phyloP scores from a whole-genome alignment of 495 filamentous ascomycete genomes.

The Paragyromitra xinjiangensis region DNA sequence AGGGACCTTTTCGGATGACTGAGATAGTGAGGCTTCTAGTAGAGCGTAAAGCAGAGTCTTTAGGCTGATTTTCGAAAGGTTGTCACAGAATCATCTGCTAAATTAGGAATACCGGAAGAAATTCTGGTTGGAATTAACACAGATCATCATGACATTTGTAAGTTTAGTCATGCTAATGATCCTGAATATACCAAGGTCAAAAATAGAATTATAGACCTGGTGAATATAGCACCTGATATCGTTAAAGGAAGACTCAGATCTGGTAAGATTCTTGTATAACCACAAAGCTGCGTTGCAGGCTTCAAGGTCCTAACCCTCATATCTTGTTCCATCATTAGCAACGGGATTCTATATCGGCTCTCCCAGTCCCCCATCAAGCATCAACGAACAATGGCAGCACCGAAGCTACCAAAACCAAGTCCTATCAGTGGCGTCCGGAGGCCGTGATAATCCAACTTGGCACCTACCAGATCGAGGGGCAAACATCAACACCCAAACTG shows the following conservation, averaged over 20 bases:
- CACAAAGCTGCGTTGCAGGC: neutral
- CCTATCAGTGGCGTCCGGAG: neutral
- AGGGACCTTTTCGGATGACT: neutral
- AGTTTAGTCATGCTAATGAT: conserved; percentile 7
- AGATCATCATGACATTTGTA: conserved; percentile 25
- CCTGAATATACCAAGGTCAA: conserved; percentile 11
- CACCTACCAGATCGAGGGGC: neutral
- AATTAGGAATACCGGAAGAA: conserved; percentile 12
- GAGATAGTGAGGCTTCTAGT: neutral
- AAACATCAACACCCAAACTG: neutral
- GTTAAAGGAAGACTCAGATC: neutral
- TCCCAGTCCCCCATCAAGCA: neutral
- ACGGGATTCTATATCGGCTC: neutral
- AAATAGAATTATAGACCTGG: conserved; percentile 8
- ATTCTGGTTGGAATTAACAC: conserved; percentile 17
- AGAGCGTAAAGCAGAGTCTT: neutral
- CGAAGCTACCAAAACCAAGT: neutral
- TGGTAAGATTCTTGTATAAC: neutral
- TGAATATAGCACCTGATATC: neutral
- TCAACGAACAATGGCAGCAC: neutral
- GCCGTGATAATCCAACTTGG: neutral
- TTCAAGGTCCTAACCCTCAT: neutral
- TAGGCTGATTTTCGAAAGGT: conserved; percentile 8
- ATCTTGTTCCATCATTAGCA: neutral
- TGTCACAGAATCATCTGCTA: conserved; percentile 17